phyloP scores from a whole-genome alignment of 2,329 filamentous ascomycete species.

The Exophiala phaeomuriformis region DNA sequence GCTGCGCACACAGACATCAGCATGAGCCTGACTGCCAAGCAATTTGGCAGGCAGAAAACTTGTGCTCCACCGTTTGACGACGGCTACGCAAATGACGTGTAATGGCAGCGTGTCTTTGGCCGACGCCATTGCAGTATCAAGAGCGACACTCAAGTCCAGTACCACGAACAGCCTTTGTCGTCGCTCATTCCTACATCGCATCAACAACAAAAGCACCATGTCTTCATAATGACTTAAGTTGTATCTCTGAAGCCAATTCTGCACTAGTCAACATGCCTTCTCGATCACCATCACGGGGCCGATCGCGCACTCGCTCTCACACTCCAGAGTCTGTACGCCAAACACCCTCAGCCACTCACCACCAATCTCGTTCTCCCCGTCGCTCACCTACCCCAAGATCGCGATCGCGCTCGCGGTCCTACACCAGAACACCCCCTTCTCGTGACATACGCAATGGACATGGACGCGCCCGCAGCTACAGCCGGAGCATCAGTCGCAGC shows the following conservation, averaged over 20 bases:
- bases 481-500: constrained; percentile 31
- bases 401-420: constrained; percentile 27
- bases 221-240: background rate
- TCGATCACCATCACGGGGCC: constrained; percentile 24
- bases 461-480: constrained; percentile 19
- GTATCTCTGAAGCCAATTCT: background rate
- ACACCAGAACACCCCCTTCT: constrained; percentile 27
- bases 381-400: constrained; percentile 35
- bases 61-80: no score
- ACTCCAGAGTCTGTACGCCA: constrained; percentile 21
- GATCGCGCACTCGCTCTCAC: constrained; percentile 24
- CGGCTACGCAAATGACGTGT: no score
- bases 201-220: no score
- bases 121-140: no score
- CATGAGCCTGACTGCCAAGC: no score
- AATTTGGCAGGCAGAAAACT: no score
- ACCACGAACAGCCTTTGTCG: no score
- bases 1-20: no score
- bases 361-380: constrained; percentile 28
- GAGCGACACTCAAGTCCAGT: no score
- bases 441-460: constrained; percentile 28
- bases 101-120: no score
- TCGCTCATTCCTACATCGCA: no score
- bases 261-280: constrained; percentile 18
- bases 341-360: constrained; percentile 16